Percentiles rank a stretch among this genome's conserved stretches.
phyloP scores from a whole-genome alignment of 1,284 basidiomycete genomes.

The Vanrija humicola region DNA sequence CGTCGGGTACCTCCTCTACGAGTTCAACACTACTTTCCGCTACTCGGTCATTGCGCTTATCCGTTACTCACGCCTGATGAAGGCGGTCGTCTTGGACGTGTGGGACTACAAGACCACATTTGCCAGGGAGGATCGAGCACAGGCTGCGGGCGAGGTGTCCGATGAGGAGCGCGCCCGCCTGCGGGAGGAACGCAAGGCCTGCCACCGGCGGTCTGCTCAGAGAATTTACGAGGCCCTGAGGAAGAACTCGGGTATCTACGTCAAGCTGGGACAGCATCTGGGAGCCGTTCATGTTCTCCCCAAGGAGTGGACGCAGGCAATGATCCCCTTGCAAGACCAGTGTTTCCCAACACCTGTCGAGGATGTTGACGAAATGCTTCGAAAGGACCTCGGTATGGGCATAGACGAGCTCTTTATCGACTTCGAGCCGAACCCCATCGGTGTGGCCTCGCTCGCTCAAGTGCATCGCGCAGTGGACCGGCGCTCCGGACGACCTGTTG shows the following conservation, averaged over 20 bases:
- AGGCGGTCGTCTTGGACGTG: conserved; percentile 54
- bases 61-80: conserved; percentile 62
- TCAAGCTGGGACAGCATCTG: conserved; percentile 73
- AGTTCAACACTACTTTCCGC: conserved; percentile 48
- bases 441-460: conserved; percentile 89
- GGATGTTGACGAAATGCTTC: conserved; percentile 44
- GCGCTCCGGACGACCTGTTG: conserved; percentile 69
- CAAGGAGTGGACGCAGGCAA: conserved; percentile 61
- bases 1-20: conserved; percentile 42
- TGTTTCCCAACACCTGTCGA: conserved; percentile 44
- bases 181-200: conserved; percentile 63
- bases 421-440: conserved; percentile 86
- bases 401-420: conserved; percentile 58
- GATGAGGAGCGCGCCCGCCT: conserved; percentile 50
- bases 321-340: conserved; percentile 75
- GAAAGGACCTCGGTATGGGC: conserved; percentile 36
- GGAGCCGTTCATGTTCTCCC: conserved; percentile 67
- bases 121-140: conserved; percentile 46
- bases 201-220: conserved; percentile 73
- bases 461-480: conserved; percentile 82
- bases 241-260: conserved; percentile 66
- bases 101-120: conserved; percentile 84
- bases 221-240: conserved; percentile 73
- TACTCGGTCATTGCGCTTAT: conserved; percentile 52
- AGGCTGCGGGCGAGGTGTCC: conserved; percentile 47